Evolutionary conservation across 2,329 filamentous ascomycete genomes (phyloP), one percentile per base, ranked within the genome.

Genomic region (Ophiocordyceps camponoti-leonardi): DNA sequence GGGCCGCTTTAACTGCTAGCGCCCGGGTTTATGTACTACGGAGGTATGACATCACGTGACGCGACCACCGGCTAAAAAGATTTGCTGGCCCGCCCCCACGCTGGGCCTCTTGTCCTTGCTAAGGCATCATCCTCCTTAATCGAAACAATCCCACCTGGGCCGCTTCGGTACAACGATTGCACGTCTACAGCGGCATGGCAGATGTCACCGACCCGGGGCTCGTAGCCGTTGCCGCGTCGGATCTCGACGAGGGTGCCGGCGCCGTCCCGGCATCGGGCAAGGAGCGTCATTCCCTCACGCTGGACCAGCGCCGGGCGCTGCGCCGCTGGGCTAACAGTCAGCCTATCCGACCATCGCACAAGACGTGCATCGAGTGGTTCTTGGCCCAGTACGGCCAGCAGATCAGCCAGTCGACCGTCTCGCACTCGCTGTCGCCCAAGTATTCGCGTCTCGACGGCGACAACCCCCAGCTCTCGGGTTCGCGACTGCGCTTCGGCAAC

Each of bases 361-460:
- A 75, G 59, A 67, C 71, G 31, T 78, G 75, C 63, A 78, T 78
- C 54, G 73, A 78, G 54, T 79, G 75, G 75, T 79, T 78, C 61
- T 69, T 65, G 51, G 56, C 57, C 46, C 67, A 77, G 56, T 79
- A 75, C 55, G 69, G 71, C 57, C 72, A 76, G 57, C 68, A 69
- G 52, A 77, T 79, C 54, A 77, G 72, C 55, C 75, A 79, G 59
- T 77, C 73, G 16, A 79, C 75, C 53, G 75, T 79, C 41, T 77
- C 73, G 42, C 75, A 79, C 56, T 77, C 73, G 19, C 63, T 79
- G 33, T 77, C 73, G 5, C 72, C 73, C 42, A 78, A 78, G 53
- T 79, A 79, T 53, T 74, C 73, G 35, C 71, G 75, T 23, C 69
- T 79, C 45, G 75, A 79, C 54, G 71, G 69, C 54, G 73, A 78